A percentile compares a stretch with the other conserved stretches of the same genome.
Evolutionary conservation across 2,329 filamentous ascomycete genomes (phyloP).

Genomic region (Cephalotrichum gorgonifer): DNA sequence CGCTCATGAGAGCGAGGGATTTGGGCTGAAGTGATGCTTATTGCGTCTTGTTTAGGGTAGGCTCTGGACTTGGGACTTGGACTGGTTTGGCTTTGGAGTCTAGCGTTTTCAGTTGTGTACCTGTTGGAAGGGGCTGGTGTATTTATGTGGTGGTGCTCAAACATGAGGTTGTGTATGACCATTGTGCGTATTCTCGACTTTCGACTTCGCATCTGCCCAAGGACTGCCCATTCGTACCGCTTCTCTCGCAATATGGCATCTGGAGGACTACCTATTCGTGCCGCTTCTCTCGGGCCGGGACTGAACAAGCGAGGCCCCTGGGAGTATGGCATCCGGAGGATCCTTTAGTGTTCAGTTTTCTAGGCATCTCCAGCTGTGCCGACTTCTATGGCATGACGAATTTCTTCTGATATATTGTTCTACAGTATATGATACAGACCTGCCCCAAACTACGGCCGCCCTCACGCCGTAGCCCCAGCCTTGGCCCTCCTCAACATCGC

Average conservation of each 20-base stretch:
- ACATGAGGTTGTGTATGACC: too few relatives aligned
- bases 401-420: constrained; percentile 67
- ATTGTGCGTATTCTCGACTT: too few relatives aligned
- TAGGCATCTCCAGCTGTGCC: background rate
- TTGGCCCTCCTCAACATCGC: constrained; percentile 32
- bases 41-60: background rate
- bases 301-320: too few relatives aligned
- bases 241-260: too few relatives aligned
- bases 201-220: too few relatives aligned
- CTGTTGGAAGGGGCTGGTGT: too few relatives aligned
- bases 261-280: too few relatives aligned
- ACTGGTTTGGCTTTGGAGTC: background rate
- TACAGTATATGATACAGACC: constrained; percentile 6
- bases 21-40: constrained; percentile 64
- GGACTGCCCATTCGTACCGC: too few relatives aligned
- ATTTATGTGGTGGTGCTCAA: too few relatives aligned
- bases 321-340: background rate
- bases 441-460: background rate
- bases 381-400: constrained; percentile 42
- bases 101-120: background rate
- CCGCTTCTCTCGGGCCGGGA: too few relatives aligned
- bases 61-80: background rate
- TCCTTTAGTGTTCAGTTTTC: background rate
- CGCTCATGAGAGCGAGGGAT: constrained; percentile 83
- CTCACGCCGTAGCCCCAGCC: constrained; percentile 16